These are phyloP conservation scores for Rubus idaeus DNA, from an alignment of 306 rosid genomes.

Conservation along the genomic window DNA sequence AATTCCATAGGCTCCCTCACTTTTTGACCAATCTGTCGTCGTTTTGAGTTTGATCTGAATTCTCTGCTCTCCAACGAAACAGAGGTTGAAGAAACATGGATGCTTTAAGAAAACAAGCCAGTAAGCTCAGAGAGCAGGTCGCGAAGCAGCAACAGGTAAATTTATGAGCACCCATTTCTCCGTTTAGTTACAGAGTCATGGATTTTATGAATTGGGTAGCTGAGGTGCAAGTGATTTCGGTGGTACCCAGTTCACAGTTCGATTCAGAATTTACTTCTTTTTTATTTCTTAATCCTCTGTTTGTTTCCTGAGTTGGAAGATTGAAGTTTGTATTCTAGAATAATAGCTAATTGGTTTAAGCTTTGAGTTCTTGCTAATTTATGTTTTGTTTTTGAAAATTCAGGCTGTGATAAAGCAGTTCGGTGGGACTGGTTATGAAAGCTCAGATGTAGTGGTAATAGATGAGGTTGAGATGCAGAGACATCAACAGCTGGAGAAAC, in stretches of 20 bases:
- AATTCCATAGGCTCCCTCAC: not conserved
- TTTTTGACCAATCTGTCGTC: not conserved
- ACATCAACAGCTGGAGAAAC: conserved; percentile 86
- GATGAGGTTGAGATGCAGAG: conserved; percentile 96
- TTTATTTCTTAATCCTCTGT: too few relatives aligned
- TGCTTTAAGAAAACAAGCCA: conserved; percentile 83
- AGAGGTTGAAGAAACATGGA: conserved; percentile 53
- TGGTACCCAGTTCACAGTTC: not conserved
- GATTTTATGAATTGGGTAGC: not conserved
- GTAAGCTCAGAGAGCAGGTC: conserved; percentile 86
- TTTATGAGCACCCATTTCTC: not conserved
- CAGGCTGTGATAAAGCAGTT: conserved; percentile 96
- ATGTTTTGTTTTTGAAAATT: conserved; percentile 10
- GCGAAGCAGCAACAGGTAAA: conserved; percentile 84
- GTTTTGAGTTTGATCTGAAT: not conserved
- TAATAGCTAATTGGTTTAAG: not conserved
- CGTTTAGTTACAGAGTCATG: not conserved
- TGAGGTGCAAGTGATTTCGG: not conserved
- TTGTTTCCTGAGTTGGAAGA: not conserved
- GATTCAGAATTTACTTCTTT: not conserved
- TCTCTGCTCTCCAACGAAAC: conserved; percentile 6
- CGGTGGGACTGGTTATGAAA: conserved; percentile 78
- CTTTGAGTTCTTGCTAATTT: not conserved
- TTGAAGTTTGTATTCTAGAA: not conserved
- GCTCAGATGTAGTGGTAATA: conserved; percentile 84